Percentiles rank a stretch among this genome's conserved stretches.
phyloP scores from a whole-genome alignment of 768 basidiomycete species.

The Leccinum imitatum region DNA sequence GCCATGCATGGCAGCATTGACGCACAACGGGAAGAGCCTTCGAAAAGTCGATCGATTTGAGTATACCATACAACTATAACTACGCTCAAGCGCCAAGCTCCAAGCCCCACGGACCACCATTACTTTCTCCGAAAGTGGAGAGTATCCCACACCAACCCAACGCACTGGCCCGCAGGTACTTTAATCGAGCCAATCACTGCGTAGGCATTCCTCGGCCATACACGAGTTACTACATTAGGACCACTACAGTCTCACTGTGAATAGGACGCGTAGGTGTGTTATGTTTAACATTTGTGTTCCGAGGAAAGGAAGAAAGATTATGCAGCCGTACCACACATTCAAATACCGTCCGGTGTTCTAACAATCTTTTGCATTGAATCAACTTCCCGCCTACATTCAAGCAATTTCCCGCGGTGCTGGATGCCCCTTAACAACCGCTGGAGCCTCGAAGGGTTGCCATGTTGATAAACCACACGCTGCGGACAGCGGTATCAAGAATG shows the following conservation, averaged over 20 bases:
- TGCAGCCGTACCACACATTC: background rate
- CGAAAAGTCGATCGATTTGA: background rate
- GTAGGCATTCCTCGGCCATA: background rate
- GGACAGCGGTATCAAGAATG: background rate
- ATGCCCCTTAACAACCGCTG: background rate
- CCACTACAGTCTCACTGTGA: background rate
- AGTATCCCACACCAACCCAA: conserved; percentile 4
- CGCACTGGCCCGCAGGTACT: background rate
- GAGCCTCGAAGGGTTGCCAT: background rate
- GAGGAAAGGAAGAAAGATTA: background rate
- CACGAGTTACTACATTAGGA: background rate
- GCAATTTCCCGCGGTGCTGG: background rate
- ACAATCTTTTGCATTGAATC: background rate
- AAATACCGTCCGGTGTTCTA: background rate
- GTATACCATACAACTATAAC: background rate
- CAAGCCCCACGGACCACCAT: background rate
- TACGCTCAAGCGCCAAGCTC: background rate
- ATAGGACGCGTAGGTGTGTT: background rate
- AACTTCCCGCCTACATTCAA: background rate
- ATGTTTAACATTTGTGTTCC: background rate
- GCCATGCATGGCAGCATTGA: background rate
- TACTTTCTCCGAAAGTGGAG: background rate
- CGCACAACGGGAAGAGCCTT: background rate
- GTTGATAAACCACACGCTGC: background rate
- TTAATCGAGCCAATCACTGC: background rate